A percentile compares a stretch with the other conserved stretches of the same genome.
phyloP scores from a whole-genome alignment of 345 rosid species.

The Lenwebbia sp. region DNA sequence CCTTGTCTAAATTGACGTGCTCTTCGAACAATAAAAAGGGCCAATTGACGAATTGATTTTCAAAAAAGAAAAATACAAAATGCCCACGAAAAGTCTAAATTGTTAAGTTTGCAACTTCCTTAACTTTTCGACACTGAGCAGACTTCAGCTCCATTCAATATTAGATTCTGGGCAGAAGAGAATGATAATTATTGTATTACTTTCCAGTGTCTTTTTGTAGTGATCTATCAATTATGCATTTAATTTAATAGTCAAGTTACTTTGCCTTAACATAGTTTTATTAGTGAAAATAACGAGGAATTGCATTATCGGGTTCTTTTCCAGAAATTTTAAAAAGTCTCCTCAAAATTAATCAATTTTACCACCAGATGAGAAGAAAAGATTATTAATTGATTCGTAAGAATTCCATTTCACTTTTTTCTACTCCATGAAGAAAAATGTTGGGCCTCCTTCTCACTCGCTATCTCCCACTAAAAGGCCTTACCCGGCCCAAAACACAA shows the following conservation, averaged over 20 bases:
- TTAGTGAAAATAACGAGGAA: no score
- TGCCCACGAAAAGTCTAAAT: no score
- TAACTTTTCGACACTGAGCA: no score
- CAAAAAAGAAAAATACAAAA: no score
- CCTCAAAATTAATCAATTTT: neutral
- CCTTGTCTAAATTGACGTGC: constrained; percentile 32
- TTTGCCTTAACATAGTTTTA: neutral
- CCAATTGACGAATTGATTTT: neutral
- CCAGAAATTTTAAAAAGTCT: neutral
- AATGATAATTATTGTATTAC: no score
- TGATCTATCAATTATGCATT: neutral
- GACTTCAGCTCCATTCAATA: no score
- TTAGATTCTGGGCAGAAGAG: no score
- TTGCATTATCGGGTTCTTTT: no score
- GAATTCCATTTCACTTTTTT: neutral
- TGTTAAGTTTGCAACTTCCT: no score
- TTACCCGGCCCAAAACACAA: neutral
- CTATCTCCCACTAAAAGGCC: neutral
- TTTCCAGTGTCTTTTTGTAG: neutral
- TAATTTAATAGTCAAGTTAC: neutral
- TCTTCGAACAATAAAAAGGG: no score
- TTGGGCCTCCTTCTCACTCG: neutral
- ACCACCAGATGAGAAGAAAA: neutral
- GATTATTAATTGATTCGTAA: neutral
- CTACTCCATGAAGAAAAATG: neutral